These are phyloP conservation scores for Fusarium lyarnte DNA, from an alignment of 2,329 filamentous ascomycete genomes.

Conservation along the genomic window DNA sequence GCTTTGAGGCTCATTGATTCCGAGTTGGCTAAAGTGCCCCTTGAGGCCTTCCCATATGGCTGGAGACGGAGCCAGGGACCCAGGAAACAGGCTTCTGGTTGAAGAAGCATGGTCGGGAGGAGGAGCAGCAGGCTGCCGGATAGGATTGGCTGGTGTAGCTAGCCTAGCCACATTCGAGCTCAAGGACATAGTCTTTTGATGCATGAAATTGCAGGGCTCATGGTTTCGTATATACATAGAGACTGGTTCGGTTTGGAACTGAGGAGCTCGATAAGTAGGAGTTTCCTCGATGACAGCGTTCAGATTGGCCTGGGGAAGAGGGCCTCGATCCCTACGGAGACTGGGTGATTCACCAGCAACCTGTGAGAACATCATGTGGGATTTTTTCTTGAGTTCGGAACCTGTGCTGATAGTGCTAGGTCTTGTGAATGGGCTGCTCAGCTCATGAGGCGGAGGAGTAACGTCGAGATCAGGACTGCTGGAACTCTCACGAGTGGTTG, in stretches of 20 bases:
- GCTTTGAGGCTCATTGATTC: not conserved
- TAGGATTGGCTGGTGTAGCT: not conserved
- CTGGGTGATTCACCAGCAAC: not conserved
- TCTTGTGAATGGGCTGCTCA: constrained; percentile 26
- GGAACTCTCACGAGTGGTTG: constrained; percentile 13
- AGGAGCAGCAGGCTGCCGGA: constrained; percentile 10
- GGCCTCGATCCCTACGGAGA: not conserved
- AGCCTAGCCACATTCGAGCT: not conserved
- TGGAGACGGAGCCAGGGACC: constrained; percentile 7
- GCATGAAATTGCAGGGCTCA: not conserved
- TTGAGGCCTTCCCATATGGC: constrained; percentile 24
- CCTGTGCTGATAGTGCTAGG: constrained; percentile 3
- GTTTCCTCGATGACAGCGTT: not conserved
- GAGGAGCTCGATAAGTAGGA: not conserved
- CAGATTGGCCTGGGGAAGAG: not conserved
- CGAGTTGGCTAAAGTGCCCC: constrained; percentile 9
- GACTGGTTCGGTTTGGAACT: not conserved
- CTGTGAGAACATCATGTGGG: not conserved
- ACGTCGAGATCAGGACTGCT: constrained; percentile 17
- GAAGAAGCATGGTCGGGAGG: not conserved
- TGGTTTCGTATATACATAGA: not conserved
- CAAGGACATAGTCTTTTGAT: not conserved
- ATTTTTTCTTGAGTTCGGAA: not conserved
- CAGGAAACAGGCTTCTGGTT: not conserved
- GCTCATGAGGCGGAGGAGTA: constrained; percentile 10